Evolutionary conservation across 2,329 filamentous ascomycete genomes (phyloP).

Genomic region (Nakataea oryzae): DNA sequence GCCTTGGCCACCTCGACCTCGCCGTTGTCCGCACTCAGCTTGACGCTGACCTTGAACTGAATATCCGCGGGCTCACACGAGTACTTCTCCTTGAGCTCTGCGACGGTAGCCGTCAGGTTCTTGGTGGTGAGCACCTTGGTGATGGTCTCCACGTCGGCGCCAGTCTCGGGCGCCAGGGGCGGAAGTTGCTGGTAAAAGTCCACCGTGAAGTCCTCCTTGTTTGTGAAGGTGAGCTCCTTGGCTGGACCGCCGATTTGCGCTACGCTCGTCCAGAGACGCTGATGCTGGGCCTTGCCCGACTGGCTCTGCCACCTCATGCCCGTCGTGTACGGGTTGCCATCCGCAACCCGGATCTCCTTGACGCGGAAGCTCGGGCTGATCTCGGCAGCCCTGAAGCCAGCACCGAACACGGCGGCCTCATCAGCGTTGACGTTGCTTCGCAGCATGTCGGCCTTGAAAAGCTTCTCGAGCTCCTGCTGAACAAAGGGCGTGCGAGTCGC

Average conservation of each 20-base stretch:
- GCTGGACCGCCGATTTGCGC: slow-evolving; percentile 62
- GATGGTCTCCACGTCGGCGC: slow-evolving; percentile 43
- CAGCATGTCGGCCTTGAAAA: slow-evolving; percentile 64
- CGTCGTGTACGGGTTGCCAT: slow-evolving; percentile 63
- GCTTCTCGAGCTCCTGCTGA: slow-evolving; percentile 73
- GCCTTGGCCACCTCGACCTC: slow-evolving; percentile 69
- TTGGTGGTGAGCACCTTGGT: slow-evolving; percentile 61
- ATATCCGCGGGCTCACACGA: slow-evolving; percentile 69
- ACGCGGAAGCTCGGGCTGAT: slow-evolving; percentile 94
- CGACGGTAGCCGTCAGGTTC: slow-evolving; percentile 79
- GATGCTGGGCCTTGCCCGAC: slow-evolving; percentile 61
- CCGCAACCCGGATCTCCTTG: slow-evolving; percentile 85
- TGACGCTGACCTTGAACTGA: slow-evolving; percentile 67
- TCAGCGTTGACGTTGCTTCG: slow-evolving; percentile 94
- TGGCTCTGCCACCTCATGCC: slow-evolving; percentile 64
- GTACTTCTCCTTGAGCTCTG: slow-evolving; percentile 66
- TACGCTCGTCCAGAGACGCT: slow-evolving; percentile 72
- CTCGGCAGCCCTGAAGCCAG: slow-evolving; percentile 85
- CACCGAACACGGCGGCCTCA: slow-evolving; percentile 91
- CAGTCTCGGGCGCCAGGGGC: slow-evolving; percentile 5
- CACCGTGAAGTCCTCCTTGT: slow-evolving; percentile 71
- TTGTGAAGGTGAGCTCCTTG: slow-evolving; percentile 81
- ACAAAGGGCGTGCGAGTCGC: slow-evolving; percentile 87
- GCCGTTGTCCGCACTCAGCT: slow-evolving; percentile 62
- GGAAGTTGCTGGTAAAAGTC: slow-evolving; percentile 67